Evolutionary conservation across 163 green algal genomes (phyloP).

Genomic region (Chloroidium sp.): DNA sequence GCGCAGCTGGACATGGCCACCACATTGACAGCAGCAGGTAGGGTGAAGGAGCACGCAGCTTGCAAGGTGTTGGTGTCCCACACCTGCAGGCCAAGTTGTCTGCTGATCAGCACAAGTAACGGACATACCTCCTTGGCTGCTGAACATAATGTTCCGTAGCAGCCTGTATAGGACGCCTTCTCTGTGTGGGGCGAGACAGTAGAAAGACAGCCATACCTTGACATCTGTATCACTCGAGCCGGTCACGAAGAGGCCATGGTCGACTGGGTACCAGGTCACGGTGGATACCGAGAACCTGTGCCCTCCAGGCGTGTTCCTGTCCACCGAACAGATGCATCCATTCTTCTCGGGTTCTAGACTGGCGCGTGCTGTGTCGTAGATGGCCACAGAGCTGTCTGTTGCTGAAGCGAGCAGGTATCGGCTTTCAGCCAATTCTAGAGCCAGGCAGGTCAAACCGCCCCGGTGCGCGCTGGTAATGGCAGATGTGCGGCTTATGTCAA

Average conservation of each 20-base stretch:
- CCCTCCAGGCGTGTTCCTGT: constrained; percentile 2
- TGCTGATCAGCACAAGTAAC: too few relatives aligned
- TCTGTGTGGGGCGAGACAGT: too few relatives aligned
- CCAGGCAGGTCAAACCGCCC: constrained; percentile 42
- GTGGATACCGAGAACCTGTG: constrained; percentile 43
- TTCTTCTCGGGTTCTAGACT: neutral
- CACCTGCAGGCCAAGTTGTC: constrained; percentile 21
- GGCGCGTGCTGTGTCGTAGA: constrained; percentile 26
- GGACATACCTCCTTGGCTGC: too few relatives aligned
- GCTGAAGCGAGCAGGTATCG: constrained; percentile 60
- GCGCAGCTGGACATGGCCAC: constrained; percentile 57
- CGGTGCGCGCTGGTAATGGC: constrained; percentile 21
- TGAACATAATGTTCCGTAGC: too few relatives aligned
- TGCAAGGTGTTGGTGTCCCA: constrained; percentile 74
- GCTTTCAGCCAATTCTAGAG: constrained; percentile 60
- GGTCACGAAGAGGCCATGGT: constrained; percentile 78
- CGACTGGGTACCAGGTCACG: constrained; percentile 69
- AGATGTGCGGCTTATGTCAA: neutral
- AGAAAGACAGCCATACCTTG: constrained; percentile 21
- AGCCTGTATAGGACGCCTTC: too few relatives aligned
- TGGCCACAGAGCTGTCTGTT: constrained; percentile 30
- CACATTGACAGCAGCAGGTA: constrained; percentile 43
- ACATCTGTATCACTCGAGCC: constrained; percentile 61
- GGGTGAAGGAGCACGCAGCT: constrained; percentile 40
- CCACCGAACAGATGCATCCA: constrained; percentile 2